Conservation (phyloP, 768 basidiomycete genomes). For the Leccinellum luteum region DNA sequence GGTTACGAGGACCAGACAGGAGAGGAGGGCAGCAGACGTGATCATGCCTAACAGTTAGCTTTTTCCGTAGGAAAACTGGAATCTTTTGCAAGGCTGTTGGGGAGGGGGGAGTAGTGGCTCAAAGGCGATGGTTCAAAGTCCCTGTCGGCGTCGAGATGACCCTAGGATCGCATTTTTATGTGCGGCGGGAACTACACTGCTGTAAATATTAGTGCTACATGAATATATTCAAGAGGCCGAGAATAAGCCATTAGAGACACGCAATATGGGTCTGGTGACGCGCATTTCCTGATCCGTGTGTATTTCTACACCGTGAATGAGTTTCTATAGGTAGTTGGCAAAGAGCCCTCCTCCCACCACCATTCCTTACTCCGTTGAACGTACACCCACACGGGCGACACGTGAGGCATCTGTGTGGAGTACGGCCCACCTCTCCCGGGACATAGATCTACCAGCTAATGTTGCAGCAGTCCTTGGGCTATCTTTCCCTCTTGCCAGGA, state of each 20-base stretch:
- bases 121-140: too few species aligned
- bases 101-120: neutral
- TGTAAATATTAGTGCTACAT: neutral
- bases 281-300: neutral
- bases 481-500: too few species aligned
- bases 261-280: neutral
- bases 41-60: neutral
- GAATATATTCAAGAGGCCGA: neutral
- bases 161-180: neutral
- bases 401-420: neutral
- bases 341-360: neutral
- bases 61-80: neutral
- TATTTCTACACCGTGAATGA: too few species aligned
- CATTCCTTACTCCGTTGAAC: neutral
- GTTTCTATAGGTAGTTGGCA: neutral
- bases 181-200: neutral
- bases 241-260: neutral
- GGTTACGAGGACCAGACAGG: slow-evolving; percentile 7
- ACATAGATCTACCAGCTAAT: too few species aligned
- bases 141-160: neutral
- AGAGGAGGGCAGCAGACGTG: neutral
- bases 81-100: too few species aligned
- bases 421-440: neutral
- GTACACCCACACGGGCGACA: neutral
- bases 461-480: too few species aligned